Base-by-base conservation (phyloP, 129 eudicot genomes). In the Artemisia tridentata region DNA sequence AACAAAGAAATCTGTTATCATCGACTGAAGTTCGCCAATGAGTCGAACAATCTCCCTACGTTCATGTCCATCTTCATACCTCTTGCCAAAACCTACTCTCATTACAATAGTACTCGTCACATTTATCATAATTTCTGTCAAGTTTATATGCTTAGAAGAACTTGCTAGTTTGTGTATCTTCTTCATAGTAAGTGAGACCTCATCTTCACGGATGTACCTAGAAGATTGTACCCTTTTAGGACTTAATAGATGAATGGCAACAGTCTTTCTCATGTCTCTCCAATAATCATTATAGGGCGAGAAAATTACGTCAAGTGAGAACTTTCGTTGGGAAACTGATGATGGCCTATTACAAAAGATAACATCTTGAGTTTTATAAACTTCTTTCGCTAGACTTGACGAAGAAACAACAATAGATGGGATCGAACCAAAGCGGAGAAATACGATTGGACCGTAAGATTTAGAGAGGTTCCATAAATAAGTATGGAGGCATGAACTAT, bases 371-470 rank as follows among this genome's bases (percentile, higher is more conserved):
- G 69, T 72, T 68, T 62, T 72, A 25, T 77, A 43, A 38, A 72
- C 76, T 69, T 81, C 63, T 80, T 75, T 64, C 0, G 77, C 80
- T 43, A 78, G 25, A n/a, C 63, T 73, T 2, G 78, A 58, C 1
- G 86, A 78, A 1, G 83, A 82, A 48, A 82, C 64, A 43, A 82
- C 78, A 4, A 82, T 63, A 20, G 67, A 41, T 29, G 80, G 74
- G 67, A 78, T 69, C 54, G 17, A 67, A 58, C 79, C 79, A 7
- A 55, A 46, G n/a, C 20, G 21, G 8, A 75, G 60, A 3, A 45
- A 74, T 50, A 83, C 48, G 48, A 83, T 51, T 21, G 87, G 84
- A 11, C 87, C 87, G 13, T 83, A 83, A 12, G 49, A 47, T 67
- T 79, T 66, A 7, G 79, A 62, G 12, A 83, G 79, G 0, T 71